These are phyloP conservation scores for Hirsutella minnesotensis DNA, from an alignment of 2,329 filamentous ascomycete genomes.

Conservation along the genomic window DNA sequence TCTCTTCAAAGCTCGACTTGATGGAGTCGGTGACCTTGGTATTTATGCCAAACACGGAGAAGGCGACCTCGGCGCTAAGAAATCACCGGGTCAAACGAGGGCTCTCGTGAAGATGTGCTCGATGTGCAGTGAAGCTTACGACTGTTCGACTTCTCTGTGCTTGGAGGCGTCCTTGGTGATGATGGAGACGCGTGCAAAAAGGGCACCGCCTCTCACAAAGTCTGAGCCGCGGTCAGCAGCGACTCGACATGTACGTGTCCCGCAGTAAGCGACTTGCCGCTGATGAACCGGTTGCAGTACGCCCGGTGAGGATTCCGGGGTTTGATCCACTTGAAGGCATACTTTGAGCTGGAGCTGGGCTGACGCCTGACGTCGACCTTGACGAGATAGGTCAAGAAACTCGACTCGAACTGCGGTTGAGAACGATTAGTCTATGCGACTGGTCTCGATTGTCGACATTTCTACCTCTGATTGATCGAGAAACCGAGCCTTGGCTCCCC, in stretches of 20 bases:
- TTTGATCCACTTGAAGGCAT: background rate
- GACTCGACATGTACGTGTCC: background rate
- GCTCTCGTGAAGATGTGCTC: background rate
- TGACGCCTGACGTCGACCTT: constrained; percentile 1
- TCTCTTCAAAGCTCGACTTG: background rate
- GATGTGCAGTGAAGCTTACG: background rate
- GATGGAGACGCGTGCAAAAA: constrained; percentile 2
- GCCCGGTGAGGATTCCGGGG: background rate
- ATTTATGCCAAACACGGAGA: background rate
- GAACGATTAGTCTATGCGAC: background rate
- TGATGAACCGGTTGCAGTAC: constrained; percentile 1
- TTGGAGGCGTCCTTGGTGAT: background rate
- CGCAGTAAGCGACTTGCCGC: background rate
- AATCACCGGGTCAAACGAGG: background rate
- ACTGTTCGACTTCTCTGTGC: background rate
- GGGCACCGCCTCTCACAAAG: constrained; percentile 1
- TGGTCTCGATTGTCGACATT: background rate
- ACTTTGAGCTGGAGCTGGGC: background rate
- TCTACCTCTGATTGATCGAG: background rate
- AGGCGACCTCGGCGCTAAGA: background rate
- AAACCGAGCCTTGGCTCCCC: background rate
- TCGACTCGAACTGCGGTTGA: background rate
- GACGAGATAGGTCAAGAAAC: constrained; percentile 3
- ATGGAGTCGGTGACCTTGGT: background rate
- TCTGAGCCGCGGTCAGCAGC: background rate